Base-by-base conservation (phyloP, 1,284 basidiomycete species). In the Rugosomyces carneus region DNA sequence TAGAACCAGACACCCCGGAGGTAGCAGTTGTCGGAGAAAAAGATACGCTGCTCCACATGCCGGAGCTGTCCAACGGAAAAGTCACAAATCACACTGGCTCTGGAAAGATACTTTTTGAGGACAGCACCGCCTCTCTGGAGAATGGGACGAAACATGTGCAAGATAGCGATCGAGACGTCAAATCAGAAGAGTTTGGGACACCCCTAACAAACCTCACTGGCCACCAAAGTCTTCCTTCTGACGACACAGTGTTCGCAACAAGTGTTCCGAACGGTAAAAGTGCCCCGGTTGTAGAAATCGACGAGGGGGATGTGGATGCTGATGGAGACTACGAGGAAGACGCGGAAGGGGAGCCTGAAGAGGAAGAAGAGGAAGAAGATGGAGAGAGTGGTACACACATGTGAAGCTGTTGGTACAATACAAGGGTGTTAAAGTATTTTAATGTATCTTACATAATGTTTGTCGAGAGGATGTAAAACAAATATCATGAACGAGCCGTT, bases 151-250 rank as follows among this genome's bases (percentile, higher is more conserved):
- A 24, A 18, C 26, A 11, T n/a, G 38, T 23, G 15, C 21, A 40
- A 32, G 29, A 21, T 18, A 37, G 44, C 23, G 40, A 40, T 13
- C 44, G 47, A 23, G 64, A 65, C 41, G 59, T 72, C 37, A 75
- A 73, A 56, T 71, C 68, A 15, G 79, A 81, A 57, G 78, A 77
- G 48, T 54, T 63, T 46, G 73, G 68, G 32, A 78, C 75, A 13
- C 75, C 78, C 1, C 63, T 73, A 40, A 78, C 73, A n/a, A 72
- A 63, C 31, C 53, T 71, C 45, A 72, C 70, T 31, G 74, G 74
- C 53, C 67, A 71, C 40, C 77, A 76, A 52, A 80, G 77, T 50
- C 64, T 71, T 44, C 73, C 73, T 5, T 78, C 74, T 53, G 80
- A 81, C 46, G 76, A 78, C 44, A 80, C 77, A 2, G 65, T 78